These are phyloP conservation scores for Trichaptum fuscoviolaceum DNA, from an alignment of 768 basidiomycete species.

Conservation along the genomic window DNA sequence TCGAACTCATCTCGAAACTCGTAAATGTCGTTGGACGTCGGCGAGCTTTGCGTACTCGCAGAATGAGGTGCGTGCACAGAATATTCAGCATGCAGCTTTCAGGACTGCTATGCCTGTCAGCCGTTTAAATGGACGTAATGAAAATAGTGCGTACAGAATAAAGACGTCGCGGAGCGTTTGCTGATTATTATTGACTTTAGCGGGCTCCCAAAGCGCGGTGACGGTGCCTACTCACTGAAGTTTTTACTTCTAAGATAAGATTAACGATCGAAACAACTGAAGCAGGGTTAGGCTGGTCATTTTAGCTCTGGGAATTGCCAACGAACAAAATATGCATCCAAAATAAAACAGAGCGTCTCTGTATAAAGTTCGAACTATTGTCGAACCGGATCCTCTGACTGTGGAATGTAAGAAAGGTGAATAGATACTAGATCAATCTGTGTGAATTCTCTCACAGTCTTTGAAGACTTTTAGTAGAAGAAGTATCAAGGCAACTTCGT, in stretches of 20 bases:
- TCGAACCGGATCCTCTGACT: neutral
- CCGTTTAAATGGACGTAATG: neutral
- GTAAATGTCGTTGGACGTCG: neutral
- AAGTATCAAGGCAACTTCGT: neutral
- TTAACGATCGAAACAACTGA: neutral
- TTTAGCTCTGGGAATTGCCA: neutral
- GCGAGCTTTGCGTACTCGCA: neutral
- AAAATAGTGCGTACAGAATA: neutral
- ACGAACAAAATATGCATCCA: neutral
- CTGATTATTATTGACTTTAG: neutral
- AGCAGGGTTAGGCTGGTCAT: neutral
- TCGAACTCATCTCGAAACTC: neutral
- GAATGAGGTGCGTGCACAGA: neutral
- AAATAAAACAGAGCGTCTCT: neutral
- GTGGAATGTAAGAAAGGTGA: neutral
- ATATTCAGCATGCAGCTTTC: neutral
- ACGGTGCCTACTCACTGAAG: neutral
- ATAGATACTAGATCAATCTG: neutral
- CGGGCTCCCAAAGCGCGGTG: neutral
- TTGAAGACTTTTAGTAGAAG: neutral
- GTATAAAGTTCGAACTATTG: neutral
- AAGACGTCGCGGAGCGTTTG: neutral
- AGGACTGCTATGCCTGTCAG: neutral
- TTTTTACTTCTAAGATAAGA: neutral
- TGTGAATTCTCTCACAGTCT: neutral